These are phyloP conservation scores for Alternaria consortialis DNA, from an alignment of 2,329 filamentous ascomycete species.

Conservation along the genomic window DNA sequence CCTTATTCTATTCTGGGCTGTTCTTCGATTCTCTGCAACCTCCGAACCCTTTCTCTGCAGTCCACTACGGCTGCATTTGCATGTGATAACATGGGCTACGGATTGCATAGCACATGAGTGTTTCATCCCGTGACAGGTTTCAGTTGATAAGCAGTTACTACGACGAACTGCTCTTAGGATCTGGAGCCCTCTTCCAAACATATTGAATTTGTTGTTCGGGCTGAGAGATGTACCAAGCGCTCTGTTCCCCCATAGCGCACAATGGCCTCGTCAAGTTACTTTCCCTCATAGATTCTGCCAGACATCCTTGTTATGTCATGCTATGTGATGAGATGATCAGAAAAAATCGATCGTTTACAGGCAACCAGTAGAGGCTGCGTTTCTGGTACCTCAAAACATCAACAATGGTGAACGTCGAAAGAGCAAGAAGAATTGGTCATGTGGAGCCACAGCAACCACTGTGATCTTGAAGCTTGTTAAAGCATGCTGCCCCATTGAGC, in stretches of 20 bases:
- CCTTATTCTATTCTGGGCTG: rapidly evolving
- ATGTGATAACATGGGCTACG: slow-evolving; percentile 2
- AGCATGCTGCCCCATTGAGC: not conserved
- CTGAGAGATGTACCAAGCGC: not conserved
- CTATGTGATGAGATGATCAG: not conserved
- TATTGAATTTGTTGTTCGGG: no score
- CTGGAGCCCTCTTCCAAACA: no score
- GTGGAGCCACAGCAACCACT: rapidly evolving
- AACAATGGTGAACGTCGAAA: not conserved
- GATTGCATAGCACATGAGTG: not conserved
- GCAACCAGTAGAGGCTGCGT: not conserved
- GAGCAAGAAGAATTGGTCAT: not conserved
- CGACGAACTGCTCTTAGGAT: no score
- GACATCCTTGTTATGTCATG: not conserved
- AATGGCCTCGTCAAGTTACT: not conserved
- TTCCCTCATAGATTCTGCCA: not conserved
- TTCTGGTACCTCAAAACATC: not conserved
- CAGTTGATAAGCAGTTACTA: not conserved
- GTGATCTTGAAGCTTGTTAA: not conserved
- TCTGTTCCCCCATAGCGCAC: not conserved
- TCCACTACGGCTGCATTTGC: not conserved
- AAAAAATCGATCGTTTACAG: not conserved
- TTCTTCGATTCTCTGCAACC: not conserved
- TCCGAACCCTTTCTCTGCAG: not conserved
- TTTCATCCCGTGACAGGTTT: not conserved